Evolutionary conservation across 306 rosid genomes (phyloP).

Genomic region (Styphnolobium japonicum): DNA sequence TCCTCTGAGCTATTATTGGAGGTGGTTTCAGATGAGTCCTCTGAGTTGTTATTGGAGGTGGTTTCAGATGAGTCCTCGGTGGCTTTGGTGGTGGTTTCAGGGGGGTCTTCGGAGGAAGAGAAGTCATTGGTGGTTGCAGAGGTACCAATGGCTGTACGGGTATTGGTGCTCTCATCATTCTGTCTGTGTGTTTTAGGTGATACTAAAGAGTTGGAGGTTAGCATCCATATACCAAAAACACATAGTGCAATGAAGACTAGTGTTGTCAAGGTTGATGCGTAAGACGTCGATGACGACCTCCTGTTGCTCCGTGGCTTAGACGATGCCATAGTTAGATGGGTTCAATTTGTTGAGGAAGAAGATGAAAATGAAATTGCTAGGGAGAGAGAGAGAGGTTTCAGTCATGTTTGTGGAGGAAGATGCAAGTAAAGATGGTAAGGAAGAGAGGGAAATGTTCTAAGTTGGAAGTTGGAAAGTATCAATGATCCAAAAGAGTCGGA

Average conservation of each 20-base stretch:
- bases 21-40: neutral
- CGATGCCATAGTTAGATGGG: constrained; percentile 41
- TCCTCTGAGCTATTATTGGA: neutral
- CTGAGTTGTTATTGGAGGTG: neutral
- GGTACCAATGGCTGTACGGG: constrained; percentile 10
- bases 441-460: constrained; percentile 18
- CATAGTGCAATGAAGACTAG: constrained; percentile 56
- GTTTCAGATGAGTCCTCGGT: neutral
- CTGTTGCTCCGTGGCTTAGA: constrained; percentile 49
- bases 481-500: constrained; percentile 73
- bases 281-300: constrained; percentile 55
- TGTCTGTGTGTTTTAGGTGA: constrained; percentile 25
- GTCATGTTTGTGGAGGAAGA: constrained; percentile 11
- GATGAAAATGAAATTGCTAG: neutral
- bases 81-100: too few relatives aligned
- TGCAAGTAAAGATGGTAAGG: neutral
- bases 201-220: constrained; percentile 44
- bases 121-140: constrained; percentile 9
- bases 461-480: constrained; percentile 43
- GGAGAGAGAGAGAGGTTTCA: neutral
- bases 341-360: neutral
- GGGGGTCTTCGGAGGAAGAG: neutral
- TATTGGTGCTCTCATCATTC: constrained; percentile 2
- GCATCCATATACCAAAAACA: constrained; percentile 70
- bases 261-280: constrained; percentile 56